Base-by-base conservation (phyloP, 225 moss, liverwort and hornwort genomes). In the Pseudisothecium myosuroides region DNA sequence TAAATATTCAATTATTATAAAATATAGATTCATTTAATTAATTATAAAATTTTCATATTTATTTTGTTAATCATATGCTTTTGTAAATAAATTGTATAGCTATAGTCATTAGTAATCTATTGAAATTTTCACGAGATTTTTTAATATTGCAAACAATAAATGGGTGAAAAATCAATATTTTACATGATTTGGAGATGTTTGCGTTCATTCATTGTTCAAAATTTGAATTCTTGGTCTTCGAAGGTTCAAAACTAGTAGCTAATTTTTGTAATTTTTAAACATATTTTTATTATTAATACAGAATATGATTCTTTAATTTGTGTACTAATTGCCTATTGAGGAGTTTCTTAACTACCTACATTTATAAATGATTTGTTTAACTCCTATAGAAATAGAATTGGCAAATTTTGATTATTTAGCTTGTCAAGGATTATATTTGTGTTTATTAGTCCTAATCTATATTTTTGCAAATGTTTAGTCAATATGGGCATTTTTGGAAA, bases 341-440 rank as follows among this genome's bases (percentile, higher is more conserved):
- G 21, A 76, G 5, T 34, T 2, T 12, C 17, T 0, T 50, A 8
- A 21, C 17, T 22, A 52, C 3, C 22, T 14, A 6, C 1, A 10
- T 54, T 54, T 6, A 36, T 37, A 54, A 23, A 24, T 54, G 2
- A 0, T 54, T 77, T 14, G 9, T 54, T 15, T 0, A 24, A 23
- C 54, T 52, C 6, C 0, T 54, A 0, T 5, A 36, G 2, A 14
- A 23, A 36, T 76, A 14, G 2, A 77, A 23, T 52, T 52, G 34
- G 5, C 5, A 8, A 54, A 54, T 37, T 54, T 54, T 77, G 15
- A 77, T 15, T 0, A 9, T 0, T 5, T 23, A 23, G 36, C 9
- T 23, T 14, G 3, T 10, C 0, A 8, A 54, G 5, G 9, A 0
- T 23, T 6, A 23, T 54, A 9, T 14, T 76, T 36, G 1, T 54